These are phyloP conservation scores for Protomyces pachydermus DNA, from an alignment of 1,139 yeast species.

Conservation along the genomic window DNA sequence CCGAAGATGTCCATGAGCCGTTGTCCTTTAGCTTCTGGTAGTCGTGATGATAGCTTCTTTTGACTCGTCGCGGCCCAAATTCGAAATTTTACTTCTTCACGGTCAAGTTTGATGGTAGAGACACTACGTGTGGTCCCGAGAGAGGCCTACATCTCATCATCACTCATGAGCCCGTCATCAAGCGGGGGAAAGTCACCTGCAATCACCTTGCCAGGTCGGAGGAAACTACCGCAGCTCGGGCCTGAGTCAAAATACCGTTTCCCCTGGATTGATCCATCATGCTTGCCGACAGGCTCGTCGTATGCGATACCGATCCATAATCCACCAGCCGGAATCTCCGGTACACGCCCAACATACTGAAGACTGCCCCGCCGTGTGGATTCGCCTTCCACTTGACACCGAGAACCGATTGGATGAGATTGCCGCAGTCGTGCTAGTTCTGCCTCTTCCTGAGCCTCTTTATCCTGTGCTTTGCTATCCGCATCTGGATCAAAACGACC, in stretches of 20 bases:
- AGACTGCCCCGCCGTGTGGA: conserved; percentile 62
- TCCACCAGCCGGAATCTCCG: conserved; percentile 43
- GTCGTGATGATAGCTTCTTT: neutral
- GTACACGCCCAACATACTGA: conserved; percentile 61
- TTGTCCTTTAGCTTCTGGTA: neutral
- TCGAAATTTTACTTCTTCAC: neutral
- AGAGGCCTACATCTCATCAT: conserved; percentile 32
- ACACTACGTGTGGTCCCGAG: neutral
- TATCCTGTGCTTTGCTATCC: conserved; percentile 36
- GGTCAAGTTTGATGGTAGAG: neutral
- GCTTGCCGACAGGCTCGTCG: conserved; percentile 61
- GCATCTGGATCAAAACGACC: conserved; percentile 67
- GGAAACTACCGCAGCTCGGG: conserved; percentile 48
- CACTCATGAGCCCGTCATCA: conserved; percentile 34
- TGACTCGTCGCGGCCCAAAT: neutral
- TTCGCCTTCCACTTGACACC: conserved; percentile 43
- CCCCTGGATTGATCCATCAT: conserved; percentile 71
- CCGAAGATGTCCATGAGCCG: neutral
- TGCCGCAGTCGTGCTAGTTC: conserved; percentile 38
- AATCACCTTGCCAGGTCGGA: conserved; percentile 40
- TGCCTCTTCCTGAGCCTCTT: conserved; percentile 32
- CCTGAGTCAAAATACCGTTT: conserved; percentile 55
- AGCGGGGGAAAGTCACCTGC: conserved; percentile 42
- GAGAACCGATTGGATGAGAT: conserved; percentile 38
- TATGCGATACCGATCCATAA: conserved; percentile 78